Conservation (phyloP, 495 filamentous ascomycete species). For the Tuber brumale region DNA sequence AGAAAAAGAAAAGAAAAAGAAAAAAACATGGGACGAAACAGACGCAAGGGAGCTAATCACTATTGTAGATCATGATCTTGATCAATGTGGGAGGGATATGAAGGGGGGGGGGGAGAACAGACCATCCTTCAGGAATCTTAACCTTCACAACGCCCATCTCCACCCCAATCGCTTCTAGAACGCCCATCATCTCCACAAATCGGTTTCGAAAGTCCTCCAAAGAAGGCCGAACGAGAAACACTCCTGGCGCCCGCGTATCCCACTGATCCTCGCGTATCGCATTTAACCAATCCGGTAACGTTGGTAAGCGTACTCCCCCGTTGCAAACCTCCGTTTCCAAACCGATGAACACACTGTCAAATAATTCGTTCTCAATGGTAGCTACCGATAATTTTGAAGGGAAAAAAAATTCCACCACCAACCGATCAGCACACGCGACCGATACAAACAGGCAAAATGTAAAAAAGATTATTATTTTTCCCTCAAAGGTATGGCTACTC, state of each 20-base stretch:
- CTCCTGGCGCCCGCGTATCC: slow-evolving; percentile 24
- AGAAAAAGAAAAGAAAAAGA: neutral
- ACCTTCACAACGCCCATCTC: slow-evolving; percentile 33
- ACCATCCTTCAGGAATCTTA: slow-evolving; percentile 31
- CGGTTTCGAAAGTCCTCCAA: slow-evolving; percentile 32
- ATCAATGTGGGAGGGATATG: slow-evolving; percentile 7
- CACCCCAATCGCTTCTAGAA: slow-evolving; percentile 34
- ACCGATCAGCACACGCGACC: slow-evolving; percentile 1
- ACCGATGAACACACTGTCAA: slow-evolving; percentile 19
- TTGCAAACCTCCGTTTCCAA: slow-evolving; percentile 20
- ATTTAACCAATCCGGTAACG: slow-evolving; percentile 35
- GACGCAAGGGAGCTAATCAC: slow-evolving; percentile 8
- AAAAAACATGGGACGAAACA: neutral
- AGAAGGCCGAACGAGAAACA: slow-evolving; percentile 25
- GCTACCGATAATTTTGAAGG: slow-evolving; percentile 4
- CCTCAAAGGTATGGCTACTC: neutral
- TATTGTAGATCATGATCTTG: neutral
- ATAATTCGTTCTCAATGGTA: slow-evolving; percentile 19
- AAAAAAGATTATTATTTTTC: neutral
- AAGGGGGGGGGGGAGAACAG: neutral
- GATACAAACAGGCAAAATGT: neutral
- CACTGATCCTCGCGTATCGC: slow-evolving; percentile 29
- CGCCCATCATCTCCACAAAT: slow-evolving; percentile 28
- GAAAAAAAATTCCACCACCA: neutral
- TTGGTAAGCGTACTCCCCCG: slow-evolving; percentile 20